Percentiles rank a stretch among this genome's conserved stretches.
These are phyloP conservation scores for Juglanconis sp. DNA, from an alignment of 2,329 filamentous ascomycete genomes.

Conservation along the genomic window DNA sequence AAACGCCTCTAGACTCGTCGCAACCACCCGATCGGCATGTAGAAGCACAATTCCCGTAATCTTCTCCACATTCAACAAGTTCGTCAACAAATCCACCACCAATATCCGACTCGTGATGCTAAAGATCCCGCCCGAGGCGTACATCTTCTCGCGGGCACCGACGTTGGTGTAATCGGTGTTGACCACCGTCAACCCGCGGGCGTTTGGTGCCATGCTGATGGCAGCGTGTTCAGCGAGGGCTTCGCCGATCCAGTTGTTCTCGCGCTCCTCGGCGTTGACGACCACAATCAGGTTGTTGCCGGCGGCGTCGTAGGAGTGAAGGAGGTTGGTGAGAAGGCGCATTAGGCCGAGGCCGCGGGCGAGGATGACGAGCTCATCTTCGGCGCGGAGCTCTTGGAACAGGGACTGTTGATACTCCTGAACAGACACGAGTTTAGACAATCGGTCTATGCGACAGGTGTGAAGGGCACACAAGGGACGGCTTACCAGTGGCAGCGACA, in stretches of 20 bases:
- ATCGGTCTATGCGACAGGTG: conserved; percentile 12
- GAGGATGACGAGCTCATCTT: conserved; percentile 92
- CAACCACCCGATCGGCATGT: conserved; percentile 82
- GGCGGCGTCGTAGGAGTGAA: conserved; percentile 94
- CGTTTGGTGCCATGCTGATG: conserved; percentile 76
- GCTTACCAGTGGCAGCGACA: conserved; percentile 70
- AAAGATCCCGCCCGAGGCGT: conserved; percentile 83
- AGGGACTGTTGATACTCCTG: conserved; percentile 91
- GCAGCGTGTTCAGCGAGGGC: conserved; percentile 93
- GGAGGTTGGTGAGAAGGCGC: conserved; percentile 88
- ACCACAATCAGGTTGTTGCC: conserved; percentile 90
- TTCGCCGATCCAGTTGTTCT: conserved; percentile 97
- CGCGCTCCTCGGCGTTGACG: conserved; percentile 84
- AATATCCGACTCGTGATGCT: conserved; percentile 95
- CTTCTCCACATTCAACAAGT: conserved; percentile 73
- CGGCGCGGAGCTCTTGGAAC: conserved; percentile 82
- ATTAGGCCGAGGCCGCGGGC: conserved; percentile 89
- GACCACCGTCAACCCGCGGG: conserved; percentile 82
- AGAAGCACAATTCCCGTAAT: conserved; percentile 85
- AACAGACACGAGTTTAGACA: conserved; percentile 4
- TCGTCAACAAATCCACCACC: conserved; percentile 88
- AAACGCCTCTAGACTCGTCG: conserved; percentile 90
- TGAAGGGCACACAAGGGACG: neutral
- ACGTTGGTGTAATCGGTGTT: conserved; percentile 94
- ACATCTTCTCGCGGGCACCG: conserved; percentile 84